These are phyloP conservation scores for Thalassiosira profunda DNA, from an alignment of 108 stramenopile species.

Conservation along the genomic window DNA sequence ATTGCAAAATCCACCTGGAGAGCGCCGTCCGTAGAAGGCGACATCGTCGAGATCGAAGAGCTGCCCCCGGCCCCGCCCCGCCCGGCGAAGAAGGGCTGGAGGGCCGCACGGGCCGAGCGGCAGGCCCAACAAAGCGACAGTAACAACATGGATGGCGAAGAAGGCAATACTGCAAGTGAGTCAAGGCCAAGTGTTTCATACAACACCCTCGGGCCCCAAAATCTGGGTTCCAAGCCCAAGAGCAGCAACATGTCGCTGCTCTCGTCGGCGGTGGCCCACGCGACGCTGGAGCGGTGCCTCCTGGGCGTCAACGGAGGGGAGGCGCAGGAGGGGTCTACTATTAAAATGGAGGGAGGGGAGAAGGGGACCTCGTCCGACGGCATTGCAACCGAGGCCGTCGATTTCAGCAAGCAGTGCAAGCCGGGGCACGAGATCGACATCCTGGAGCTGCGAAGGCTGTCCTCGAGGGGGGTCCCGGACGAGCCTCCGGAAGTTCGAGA, in stretches of 20 bases:
- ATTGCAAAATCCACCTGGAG: too few relatives aligned
- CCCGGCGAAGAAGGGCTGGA: too few relatives aligned
- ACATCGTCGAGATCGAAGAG: too few relatives aligned
- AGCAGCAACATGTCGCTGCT: conserved; percentile 35
- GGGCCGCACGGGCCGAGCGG: too few relatives aligned
- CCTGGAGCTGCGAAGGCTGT: conserved; percentile 58
- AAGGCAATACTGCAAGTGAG: too few relatives aligned
- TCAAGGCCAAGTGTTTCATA: too few relatives aligned
- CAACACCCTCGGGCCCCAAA: too few relatives aligned
- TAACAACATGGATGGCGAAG: too few relatives aligned
- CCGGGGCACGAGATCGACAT: conserved; percentile 61
- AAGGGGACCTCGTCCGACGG: neutral
- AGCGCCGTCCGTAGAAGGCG: too few relatives aligned
- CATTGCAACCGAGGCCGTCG: neutral
- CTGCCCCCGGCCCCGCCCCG: too few relatives aligned
- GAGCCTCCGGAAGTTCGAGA: conserved; percentile 42
- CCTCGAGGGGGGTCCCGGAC: conserved; percentile 63
- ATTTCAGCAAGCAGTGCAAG: conserved; percentile 44
- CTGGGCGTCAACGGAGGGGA: conserved; percentile 17
- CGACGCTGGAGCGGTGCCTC: conserved; percentile 37
- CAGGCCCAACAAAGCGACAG: too few relatives aligned
- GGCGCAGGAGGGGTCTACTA: neutral
- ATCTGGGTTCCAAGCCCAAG: conserved; percentile 18
- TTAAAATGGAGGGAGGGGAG: neutral
- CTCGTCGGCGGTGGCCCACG: conserved; percentile 33